Conservation (phyloP, 805 yeast species). For the Candida sphagnicola region DNA sequence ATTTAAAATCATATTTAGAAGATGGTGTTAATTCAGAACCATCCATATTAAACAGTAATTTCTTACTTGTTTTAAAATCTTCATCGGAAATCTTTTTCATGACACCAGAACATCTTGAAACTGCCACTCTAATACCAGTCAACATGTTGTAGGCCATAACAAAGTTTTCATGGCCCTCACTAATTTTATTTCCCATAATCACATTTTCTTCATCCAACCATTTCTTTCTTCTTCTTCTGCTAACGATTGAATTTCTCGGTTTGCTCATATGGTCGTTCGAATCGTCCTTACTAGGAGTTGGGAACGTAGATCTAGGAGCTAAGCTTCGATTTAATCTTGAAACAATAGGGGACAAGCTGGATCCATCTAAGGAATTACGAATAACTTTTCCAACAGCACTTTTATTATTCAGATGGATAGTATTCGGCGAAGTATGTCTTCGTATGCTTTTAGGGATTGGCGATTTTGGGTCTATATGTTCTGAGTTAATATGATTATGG, state of each 20-base stretch:
- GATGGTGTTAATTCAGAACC: slow-evolving; percentile 92
- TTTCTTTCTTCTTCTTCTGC: slow-evolving; percentile 41
- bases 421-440: slow-evolving; percentile 13
- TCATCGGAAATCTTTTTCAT: slow-evolving; percentile 66
- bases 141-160: slow-evolving; percentile 96
- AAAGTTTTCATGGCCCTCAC: slow-evolving; percentile 91
- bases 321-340: slow-evolving; percentile 1
- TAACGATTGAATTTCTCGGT: slow-evolving; percentile 46
- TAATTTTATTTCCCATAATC: slow-evolving; percentile 73
- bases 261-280: slow-evolving; percentile 43
- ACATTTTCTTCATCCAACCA: slow-evolving; percentile 52
- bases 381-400: slow-evolving; percentile 1
- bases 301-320: slow-evolving; percentile 15
- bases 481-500: not conserved
- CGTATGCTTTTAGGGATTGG: slow-evolving; percentile 2
- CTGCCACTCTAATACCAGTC: slow-evolving; percentile 94
- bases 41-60: slow-evolving; percentile 78
- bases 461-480: not conserved
- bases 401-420: slow-evolving; percentile 3
- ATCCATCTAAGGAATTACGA: slow-evolving; percentile 4
- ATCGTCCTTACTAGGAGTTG: slow-evolving; percentile 16
- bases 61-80: slow-evolving; percentile 71
- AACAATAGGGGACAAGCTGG: slow-evolving; percentile 4
- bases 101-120: slow-evolving; percentile 83
- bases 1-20: slow-evolving; percentile 91